phyloP scores from a whole-genome alignment of 2,329 filamentous ascomycete species.

The Plenodomus lindquistii region DNA sequence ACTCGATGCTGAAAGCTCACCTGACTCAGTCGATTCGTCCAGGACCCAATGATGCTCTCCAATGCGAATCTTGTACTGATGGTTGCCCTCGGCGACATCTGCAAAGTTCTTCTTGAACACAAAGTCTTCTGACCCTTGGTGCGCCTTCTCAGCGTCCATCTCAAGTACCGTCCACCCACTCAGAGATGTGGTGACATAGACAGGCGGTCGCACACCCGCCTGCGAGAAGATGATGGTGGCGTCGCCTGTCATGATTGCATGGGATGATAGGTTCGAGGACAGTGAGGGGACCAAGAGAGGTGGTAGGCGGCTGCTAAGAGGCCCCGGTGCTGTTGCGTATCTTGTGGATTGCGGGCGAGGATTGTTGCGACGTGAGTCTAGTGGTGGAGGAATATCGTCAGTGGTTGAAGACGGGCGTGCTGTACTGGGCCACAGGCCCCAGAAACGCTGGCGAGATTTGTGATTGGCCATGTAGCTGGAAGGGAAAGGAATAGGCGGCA shows the following conservation, averaged over 20 bases:
- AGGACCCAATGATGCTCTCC: conserved; percentile 68
- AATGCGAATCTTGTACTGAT: conserved; percentile 76
- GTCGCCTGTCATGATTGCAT: conserved; percentile 22
- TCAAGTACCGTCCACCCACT: conserved; percentile 69
- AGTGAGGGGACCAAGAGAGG: conserved; percentile 2
- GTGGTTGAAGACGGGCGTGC: conserved; percentile 26
- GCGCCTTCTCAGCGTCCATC: conserved; percentile 58
- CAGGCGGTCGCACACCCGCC: conserved; percentile 64
- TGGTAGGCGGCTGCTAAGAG: conserved; percentile 1
- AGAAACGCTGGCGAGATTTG: conserved; percentile 18
- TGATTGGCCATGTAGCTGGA: conserved; percentile 22
- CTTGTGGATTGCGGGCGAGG: conserved; percentile 12
- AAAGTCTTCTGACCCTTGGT: conserved; percentile 57
- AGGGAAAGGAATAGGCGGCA: conserved; percentile 16
- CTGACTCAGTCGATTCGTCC: conserved; percentile 63
- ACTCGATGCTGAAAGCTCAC: conserved; percentile 50
- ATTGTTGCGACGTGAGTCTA: conserved; percentile 14
- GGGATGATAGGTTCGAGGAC: background rate
- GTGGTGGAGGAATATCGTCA: conserved; percentile 29
- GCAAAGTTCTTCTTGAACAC: conserved; percentile 62
- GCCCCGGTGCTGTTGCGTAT: conserved; percentile 17
- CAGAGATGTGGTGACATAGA: conserved; percentile 73
- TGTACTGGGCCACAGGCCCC: conserved; percentile 16
- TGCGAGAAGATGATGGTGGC: conserved; percentile 66
- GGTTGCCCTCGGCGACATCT: conserved; percentile 60